Conservation (phyloP, 768 basidiomycete species). For the Suillus cothurnatus region DNA sequence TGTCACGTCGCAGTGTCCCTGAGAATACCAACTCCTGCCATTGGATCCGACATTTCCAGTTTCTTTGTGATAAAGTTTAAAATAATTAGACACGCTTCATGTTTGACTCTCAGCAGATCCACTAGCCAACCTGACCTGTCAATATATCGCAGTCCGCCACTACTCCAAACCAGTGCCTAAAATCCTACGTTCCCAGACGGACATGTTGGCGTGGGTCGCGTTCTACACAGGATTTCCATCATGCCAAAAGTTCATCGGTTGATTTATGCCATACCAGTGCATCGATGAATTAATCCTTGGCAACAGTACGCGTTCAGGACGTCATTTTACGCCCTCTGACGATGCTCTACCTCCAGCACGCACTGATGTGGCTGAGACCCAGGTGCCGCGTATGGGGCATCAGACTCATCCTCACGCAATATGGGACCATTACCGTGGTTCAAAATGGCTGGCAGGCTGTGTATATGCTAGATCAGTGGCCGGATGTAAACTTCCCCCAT, state of each 20-base stretch:
- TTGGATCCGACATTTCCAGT: not conserved
- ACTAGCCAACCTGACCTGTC: not conserved
- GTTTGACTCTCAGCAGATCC: not conserved
- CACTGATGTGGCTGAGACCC: not conserved
- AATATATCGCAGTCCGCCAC: not conserved
- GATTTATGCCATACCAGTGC: not conserved
- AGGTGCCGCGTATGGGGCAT: not conserved
- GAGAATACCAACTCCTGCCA: not conserved
- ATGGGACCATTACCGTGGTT: not conserved
- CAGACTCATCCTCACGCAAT: not conserved
- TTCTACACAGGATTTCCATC: not conserved
- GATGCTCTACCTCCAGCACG: not conserved
- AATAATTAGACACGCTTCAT: not conserved
- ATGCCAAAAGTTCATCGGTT: not conserved
- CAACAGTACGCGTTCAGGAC: not conserved
- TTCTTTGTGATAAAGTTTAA: not conserved
- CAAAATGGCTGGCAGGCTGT: not conserved
- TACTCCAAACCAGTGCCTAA: not conserved
- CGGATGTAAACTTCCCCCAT: not conserved
- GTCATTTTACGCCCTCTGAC: not conserved
- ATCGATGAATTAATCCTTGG: not conserved
- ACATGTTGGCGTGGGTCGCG: not conserved
- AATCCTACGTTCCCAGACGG: not conserved
- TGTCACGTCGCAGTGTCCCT: not conserved
- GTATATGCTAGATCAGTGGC: not conserved